Conservation (phyloP, 805 yeast genomes). For the Saccharomycopsis sp. region DNA sequence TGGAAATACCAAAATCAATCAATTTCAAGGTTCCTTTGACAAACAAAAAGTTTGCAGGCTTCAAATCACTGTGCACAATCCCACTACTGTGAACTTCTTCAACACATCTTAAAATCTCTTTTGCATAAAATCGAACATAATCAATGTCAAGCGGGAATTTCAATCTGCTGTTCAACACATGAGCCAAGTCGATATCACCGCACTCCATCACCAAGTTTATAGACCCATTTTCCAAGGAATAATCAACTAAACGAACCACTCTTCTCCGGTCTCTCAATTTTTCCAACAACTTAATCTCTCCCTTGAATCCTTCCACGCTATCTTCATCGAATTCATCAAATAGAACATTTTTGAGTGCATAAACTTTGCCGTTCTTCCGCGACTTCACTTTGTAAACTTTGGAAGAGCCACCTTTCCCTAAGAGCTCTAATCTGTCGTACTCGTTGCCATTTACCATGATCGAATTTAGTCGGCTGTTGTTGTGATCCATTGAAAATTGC, state of each 20-base stretch:
- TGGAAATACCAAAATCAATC: constrained; percentile 94
- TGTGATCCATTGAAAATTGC: not conserved
- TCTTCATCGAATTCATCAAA: constrained; percentile 74
- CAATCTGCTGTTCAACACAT: constrained; percentile 53
- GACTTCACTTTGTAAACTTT: constrained; percentile 75
- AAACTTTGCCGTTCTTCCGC: constrained; percentile 39
- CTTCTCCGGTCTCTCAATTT: constrained; percentile 52
- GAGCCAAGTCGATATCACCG: constrained; percentile 86
- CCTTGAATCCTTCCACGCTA: constrained; percentile 72
- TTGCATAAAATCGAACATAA: constrained; percentile 71
- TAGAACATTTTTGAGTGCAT: constrained; percentile 74
- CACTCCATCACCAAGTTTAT: constrained; percentile 84
- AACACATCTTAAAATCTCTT: constrained; percentile 74
- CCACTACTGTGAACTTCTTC: constrained; percentile 80
- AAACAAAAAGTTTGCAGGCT: constrained; percentile 64
- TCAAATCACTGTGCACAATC: constrained; percentile 75
- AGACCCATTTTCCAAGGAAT: constrained; percentile 55
- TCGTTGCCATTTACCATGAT: constrained; percentile 45
- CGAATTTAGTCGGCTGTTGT: too few species aligned
- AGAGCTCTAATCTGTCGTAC: constrained; percentile 65
- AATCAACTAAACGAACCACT: constrained; percentile 72
- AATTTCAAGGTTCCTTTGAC: constrained; percentile 80
- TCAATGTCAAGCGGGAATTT: constrained; percentile 50
- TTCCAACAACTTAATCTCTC: constrained; percentile 72
- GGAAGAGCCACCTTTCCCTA: constrained; percentile 91